These are phyloP conservation scores for Nymphaea colorata DNA, from an alignment of 164 flowering plant genomes.

Conservation along the genomic window DNA sequence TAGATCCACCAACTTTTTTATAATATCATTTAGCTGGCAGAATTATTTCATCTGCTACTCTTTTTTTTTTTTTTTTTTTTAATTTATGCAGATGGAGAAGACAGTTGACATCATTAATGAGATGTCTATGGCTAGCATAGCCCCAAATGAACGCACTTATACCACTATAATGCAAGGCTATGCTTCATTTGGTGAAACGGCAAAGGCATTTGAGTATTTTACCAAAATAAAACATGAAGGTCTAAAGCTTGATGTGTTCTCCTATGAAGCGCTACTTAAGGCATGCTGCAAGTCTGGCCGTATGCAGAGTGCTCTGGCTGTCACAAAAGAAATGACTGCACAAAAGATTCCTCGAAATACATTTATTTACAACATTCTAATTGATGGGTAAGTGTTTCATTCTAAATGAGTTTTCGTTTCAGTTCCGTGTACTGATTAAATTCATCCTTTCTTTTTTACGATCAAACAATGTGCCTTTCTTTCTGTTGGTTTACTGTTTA, in stretches of 20 bases:
- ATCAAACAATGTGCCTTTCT: no score
- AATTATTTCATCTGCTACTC: no score
- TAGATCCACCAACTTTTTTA: neutral
- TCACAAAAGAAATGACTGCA: slow-evolving; percentile 84
- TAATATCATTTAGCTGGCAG: neutral
- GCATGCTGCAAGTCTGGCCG: slow-evolving; percentile 98
- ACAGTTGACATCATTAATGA: slow-evolving; percentile 69
- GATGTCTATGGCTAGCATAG: slow-evolving; percentile 69
- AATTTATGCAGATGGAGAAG: slow-evolving; percentile 68
- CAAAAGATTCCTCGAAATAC: slow-evolving; percentile 73
- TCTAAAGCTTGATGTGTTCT: slow-evolving; percentile 64
- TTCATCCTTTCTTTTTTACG: no score
- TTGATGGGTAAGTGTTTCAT: slow-evolving; percentile 70
- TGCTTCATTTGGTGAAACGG: slow-evolving; percentile 91
- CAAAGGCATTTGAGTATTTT: slow-evolving; percentile 86
- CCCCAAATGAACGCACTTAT: slow-evolving; percentile 77
- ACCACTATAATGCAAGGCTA: slow-evolving; percentile 95
- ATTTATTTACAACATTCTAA: slow-evolving; percentile 81
- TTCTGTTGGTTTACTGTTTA: no score
- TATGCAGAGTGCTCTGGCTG: slow-evolving; percentile 98
- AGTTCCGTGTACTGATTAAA: no score
- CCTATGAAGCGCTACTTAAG: slow-evolving; percentile 89
- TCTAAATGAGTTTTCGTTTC: neutral
- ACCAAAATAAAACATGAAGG: slow-evolving; percentile 74
- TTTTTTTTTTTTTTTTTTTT: neutral